Evolutionary conservation across 2,329 filamentous ascomycete genomes (phyloP).

Genomic region (Apiospora marii): DNA sequence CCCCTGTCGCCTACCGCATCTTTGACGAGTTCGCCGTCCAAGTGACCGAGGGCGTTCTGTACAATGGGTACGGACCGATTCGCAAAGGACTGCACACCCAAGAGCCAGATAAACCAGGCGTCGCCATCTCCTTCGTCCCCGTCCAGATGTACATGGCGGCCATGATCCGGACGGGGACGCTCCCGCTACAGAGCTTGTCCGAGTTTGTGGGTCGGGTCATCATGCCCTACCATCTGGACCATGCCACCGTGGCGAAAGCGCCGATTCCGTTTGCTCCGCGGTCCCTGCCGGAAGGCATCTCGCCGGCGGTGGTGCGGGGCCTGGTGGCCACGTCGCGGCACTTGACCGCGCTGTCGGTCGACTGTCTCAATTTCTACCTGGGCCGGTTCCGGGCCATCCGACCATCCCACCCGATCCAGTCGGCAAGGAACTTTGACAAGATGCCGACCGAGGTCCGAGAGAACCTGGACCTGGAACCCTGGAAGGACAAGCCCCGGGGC

Average conservation of each 20-base stretch:
- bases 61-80: slow-evolving; percentile 5
- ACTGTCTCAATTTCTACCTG: neutral
- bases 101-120: no score
- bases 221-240: neutral
- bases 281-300: neutral
- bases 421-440: neutral
- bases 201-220: neutral
- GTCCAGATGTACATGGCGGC: neutral
- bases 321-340: neutral
- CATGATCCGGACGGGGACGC: neutral
- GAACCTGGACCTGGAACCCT: neutral
- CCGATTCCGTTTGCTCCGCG: neutral
- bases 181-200: neutral
- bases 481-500: neutral
- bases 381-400: neutral
- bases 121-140: neutral
- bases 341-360: neutral
- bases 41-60: slow-evolving; percentile 2
- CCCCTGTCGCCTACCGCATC: slow-evolving; percentile 15
- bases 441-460: neutral
- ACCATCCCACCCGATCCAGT: neutral
- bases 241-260: neutral
- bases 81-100: neutral
- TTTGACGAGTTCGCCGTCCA: neutral
- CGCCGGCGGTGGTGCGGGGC: neutral